Conservation (phyloP, 2,329 filamentous ascomycete genomes). For the Ceratocystis albifundus region DNA sequence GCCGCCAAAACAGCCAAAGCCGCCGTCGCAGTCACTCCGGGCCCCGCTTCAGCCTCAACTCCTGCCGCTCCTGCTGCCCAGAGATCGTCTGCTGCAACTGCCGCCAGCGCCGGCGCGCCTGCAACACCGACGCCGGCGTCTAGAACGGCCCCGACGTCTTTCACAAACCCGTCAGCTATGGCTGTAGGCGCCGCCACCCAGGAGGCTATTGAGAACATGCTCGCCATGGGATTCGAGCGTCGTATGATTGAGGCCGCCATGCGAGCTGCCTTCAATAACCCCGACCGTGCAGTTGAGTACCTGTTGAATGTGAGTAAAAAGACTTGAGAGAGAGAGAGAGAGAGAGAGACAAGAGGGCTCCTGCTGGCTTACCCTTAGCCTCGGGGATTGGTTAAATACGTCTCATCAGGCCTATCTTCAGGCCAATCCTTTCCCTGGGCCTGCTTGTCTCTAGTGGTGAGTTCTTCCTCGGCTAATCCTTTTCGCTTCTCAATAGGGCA, state of each 20-base stretch:
- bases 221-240: conserved; percentile 90
- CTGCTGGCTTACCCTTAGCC: too few relatives aligned
- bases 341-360: too few relatives aligned
- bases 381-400: too few relatives aligned
- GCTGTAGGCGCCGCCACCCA: conserved; percentile 74
- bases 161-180: conserved; percentile 68
- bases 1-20: conserved; percentile 41
- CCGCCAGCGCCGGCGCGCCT: conserved; percentile 39
- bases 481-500: conserved; percentile 49
- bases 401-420: too few relatives aligned
- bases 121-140: conserved; percentile 45
- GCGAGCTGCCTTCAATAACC: conserved; percentile 93
- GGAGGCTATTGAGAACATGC: conserved; percentile 80
- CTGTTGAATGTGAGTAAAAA: conserved; percentile 59
- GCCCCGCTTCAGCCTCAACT: conserved; percentile 40
- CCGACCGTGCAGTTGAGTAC: conserved; percentile 94
- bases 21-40: conserved; percentile 52
- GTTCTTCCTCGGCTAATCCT: background rate
- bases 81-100: conserved; percentile 38
- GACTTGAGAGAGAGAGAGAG: too few relatives aligned
- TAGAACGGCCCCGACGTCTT: conserved; percentile 35
- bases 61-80: conserved; percentile 42
- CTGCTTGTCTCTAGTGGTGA: background rate
- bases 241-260: conserved; percentile 84
- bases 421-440: too few relatives aligned